Percentiles rank a stretch among this genome's conserved stretches.
Conservation (phyloP, 495 filamentous ascomycete species). For the Thermochaetoides thermophila region DNA sequence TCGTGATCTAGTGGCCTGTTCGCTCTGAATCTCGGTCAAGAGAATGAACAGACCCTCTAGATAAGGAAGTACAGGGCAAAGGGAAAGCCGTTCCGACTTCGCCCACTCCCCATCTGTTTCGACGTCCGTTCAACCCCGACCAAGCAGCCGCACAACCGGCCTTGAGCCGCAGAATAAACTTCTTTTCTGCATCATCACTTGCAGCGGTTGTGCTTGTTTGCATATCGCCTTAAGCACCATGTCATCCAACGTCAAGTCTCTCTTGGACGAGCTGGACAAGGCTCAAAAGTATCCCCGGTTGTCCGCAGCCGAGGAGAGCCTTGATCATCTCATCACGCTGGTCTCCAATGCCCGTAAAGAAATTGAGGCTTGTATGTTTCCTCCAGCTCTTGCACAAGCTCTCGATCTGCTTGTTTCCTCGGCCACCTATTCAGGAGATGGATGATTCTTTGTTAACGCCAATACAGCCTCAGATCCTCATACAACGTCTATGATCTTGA, state of each 20-base stretch:
- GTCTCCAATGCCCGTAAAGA: slow-evolving; percentile 55
- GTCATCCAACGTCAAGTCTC: slow-evolving; percentile 12
- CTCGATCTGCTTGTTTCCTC: no score
- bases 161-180: no score
- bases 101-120: no score
- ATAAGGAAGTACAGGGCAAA: no score
- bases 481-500: slow-evolving; percentile 52
- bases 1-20: no score
- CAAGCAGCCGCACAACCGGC: no score
- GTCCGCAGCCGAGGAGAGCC: slow-evolving; percentile 53
- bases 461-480: slow-evolving; percentile 44
- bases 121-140: no score
- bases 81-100: no score
- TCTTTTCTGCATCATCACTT: no score
- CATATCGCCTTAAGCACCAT: neutral
- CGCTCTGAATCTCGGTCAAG: no score
- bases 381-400: neutral
- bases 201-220: no score
- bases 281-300: slow-evolving; percentile 58
- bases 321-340: slow-evolving; percentile 65
- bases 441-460: neutral
- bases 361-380: slow-evolving; percentile 46
- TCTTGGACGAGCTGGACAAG: slow-evolving; percentile 58
- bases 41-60: no score
- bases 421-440: neutral